Percentiles rank a stretch among this genome's conserved stretches.
Conservation (phyloP, 305 asterid species). For the Euphrasia arctica region DNA sequence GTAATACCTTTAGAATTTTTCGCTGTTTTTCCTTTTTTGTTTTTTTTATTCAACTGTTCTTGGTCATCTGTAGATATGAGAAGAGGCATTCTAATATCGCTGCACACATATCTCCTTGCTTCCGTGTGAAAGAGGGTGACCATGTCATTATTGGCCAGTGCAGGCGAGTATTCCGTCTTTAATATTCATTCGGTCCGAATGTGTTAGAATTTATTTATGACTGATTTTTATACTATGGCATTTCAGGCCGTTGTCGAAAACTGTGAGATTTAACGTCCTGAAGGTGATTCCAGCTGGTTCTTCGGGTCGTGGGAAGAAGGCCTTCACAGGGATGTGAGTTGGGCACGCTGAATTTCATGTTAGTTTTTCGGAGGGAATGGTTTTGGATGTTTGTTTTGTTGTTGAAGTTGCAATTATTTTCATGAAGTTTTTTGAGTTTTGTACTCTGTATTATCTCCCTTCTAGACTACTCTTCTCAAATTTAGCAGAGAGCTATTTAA, state of each 20-base stretch:
- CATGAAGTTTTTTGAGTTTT: not conserved
- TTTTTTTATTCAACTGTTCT: not conserved
- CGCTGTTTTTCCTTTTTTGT: not conserved
- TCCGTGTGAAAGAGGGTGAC: slow-evolving; percentile 75
- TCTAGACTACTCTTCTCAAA: not conserved
- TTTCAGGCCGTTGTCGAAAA: slow-evolving; percentile 76
- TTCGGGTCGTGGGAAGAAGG: slow-evolving; percentile 74
- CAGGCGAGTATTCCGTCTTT: slow-evolving; percentile 38
- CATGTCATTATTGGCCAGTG: slow-evolving; percentile 70
- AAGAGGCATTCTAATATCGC: slow-evolving; percentile 73
- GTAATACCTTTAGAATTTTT: too few species aligned
- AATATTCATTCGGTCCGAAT: not conserved
- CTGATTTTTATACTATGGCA: not conserved
- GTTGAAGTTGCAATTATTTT: slow-evolving; percentile 25
- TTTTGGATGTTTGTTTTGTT: slow-evolving; percentile 2
- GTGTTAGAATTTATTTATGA: not conserved
- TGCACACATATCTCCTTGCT: slow-evolving; percentile 77
- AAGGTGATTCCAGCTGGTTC: slow-evolving; percentile 89
- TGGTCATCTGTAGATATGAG: slow-evolving; percentile 43
- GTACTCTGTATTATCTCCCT: not conserved
- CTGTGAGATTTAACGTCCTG: slow-evolving; percentile 74
- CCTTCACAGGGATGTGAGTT: slow-evolving; percentile 60
- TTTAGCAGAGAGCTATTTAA: not conserved
- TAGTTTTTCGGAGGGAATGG: slow-evolving; percentile 8
- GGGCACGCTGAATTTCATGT: not conserved